These are phyloP conservation scores for Crassisporium funariophilum DNA, from an alignment of 768 basidiomycete species.

Conservation along the genomic window DNA sequence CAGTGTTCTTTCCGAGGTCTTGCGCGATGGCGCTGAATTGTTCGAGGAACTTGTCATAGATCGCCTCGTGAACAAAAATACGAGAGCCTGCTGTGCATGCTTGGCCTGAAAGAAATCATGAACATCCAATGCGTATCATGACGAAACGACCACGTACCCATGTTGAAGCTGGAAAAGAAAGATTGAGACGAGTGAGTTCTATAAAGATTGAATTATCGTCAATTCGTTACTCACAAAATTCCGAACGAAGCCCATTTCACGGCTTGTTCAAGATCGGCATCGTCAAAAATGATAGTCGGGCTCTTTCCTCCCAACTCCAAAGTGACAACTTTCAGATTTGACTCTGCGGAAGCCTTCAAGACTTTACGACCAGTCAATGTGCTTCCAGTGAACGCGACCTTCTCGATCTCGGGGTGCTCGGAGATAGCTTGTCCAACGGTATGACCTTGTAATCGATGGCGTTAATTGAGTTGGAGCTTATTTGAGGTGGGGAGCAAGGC, in stretches of 20 bases:
- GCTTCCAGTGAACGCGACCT: conserved; percentile 80
- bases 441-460: conserved; percentile 28
- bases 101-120: conserved; percentile 61
- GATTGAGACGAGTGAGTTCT: not conserved
- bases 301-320: conserved; percentile 76
- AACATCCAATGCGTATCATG: conserved; percentile 21
- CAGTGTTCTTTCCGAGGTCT: conserved; percentile 50
- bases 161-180: conserved; percentile 34
- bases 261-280: conserved; percentile 64
- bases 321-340: conserved; percentile 76
- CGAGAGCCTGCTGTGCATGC: conserved; percentile 79
- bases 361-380: conserved; percentile 72
- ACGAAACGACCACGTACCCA: conserved; percentile 20
- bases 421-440: conserved; percentile 70
- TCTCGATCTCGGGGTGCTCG: conserved; percentile 64
- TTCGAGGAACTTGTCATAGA: conserved; percentile 76
- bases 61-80: conserved; percentile 50
- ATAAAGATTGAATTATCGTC: not conserved
- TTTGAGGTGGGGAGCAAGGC: not conserved
- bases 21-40: conserved; percentile 54
- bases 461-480: not conserved
- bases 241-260: conserved; percentile 67
- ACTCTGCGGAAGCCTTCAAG: conserved; percentile 68
- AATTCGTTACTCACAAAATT: conserved; percentile 52
- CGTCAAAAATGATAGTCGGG: conserved; percentile 64